Evolutionary conservation across 192 early-diverging fungal genomes (phyloP).

Genomic region (Podila minutissima): DNA sequence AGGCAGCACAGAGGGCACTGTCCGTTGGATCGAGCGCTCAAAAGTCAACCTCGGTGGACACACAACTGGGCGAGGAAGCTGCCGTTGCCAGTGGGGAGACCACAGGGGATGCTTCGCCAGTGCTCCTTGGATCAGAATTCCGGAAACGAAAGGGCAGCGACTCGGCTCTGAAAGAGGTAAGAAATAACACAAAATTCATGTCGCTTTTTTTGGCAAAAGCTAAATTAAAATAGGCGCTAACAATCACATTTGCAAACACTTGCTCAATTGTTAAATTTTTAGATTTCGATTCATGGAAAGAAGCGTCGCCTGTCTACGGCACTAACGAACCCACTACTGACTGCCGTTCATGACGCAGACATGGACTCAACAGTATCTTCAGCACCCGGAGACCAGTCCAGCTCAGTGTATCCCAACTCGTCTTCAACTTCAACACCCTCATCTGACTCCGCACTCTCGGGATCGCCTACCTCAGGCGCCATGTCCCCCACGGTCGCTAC

Average conservation of each 20-base stretch:
- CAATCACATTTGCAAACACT: background rate
- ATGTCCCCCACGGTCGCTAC: background rate
- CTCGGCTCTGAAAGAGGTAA: constrained; percentile 14
- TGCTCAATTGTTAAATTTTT: background rate
- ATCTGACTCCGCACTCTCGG: background rate
- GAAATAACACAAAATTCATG: background rate
- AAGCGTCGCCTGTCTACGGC: no score
- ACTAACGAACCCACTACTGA: no score
- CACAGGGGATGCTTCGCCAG: constrained; percentile 19
- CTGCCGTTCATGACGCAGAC: no score
- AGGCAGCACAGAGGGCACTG: constrained; percentile 17
- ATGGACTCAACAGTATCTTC: no score
- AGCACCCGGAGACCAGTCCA: background rate
- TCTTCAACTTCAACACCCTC: background rate
- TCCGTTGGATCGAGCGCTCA: background rate
- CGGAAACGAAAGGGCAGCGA: constrained; percentile 30
- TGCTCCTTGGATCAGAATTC: constrained; percentile 10
- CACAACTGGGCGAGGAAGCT: background rate
- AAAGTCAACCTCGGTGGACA: background rate
- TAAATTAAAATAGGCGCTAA: background rate
- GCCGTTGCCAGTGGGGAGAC: constrained; percentile 19
- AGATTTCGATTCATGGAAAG: background rate
- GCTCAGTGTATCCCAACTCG: background rate
- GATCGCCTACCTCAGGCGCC: background rate
- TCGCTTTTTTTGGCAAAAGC: background rate